A percentile compares a stretch with the other conserved stretches of the same genome.
phyloP scores from a whole-genome alignment of 768 basidiomycete genomes.

The Stropharia rugosoannulata region DNA sequence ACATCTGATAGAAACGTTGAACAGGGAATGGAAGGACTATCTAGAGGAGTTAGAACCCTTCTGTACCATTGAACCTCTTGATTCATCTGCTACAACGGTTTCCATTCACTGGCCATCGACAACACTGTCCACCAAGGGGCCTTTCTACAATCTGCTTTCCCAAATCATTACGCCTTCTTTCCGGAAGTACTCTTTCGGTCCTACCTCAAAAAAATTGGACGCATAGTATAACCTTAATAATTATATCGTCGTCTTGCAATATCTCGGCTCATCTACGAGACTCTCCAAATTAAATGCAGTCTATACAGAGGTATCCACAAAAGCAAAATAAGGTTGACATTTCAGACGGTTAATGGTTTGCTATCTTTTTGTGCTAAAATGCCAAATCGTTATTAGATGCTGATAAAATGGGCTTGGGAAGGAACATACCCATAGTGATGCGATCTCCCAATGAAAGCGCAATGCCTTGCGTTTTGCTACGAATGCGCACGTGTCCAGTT shows the following conservation, averaged over 20 bases:
- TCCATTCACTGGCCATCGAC: background rate
- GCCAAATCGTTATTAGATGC: background rate
- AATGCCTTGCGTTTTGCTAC: slow-evolving; percentile 97
- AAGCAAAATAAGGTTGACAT: background rate
- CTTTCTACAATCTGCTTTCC: background rate
- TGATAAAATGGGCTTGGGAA: background rate
- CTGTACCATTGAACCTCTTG: background rate
- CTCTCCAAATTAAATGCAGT: slow-evolving; percentile 2
- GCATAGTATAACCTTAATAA: background rate
- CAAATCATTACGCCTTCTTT: background rate
- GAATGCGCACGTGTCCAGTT: slow-evolving; percentile 91
- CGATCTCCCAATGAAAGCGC: slow-evolving; percentile 92
- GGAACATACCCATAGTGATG: slow-evolving; percentile 61
- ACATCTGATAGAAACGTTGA: background rate
- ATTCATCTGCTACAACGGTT: background rate
- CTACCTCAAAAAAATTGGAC: background rate
- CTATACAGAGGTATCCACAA: slow-evolving; percentile 3
- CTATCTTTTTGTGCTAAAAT: slow-evolving; percentile 20
- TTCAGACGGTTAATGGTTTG: slow-evolving; percentile 17
- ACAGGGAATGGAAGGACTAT: background rate
- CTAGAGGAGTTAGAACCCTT: background rate
- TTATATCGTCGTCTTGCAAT: background rate
- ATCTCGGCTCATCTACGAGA: background rate
- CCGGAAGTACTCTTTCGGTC: background rate
- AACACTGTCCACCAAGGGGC: background rate